Evolutionary conservation across 768 basidiomycete species (phyloP).

Genomic region (Pleurotus eryngii): DNA sequence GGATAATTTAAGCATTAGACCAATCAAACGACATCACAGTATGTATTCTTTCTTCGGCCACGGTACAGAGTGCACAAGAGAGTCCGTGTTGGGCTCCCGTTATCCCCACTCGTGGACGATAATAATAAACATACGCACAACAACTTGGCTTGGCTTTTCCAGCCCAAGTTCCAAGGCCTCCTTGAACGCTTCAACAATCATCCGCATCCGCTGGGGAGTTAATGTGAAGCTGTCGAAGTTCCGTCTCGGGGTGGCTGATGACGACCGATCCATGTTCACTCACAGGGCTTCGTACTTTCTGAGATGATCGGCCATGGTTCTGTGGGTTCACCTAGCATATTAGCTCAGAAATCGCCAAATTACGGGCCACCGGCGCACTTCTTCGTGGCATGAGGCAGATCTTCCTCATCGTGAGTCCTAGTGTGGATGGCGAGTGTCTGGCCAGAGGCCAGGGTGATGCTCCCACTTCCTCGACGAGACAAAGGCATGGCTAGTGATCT

Average conservation of each 20-base stretch:
- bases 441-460: slow-evolving; percentile 66
- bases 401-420: slow-evolving; percentile 81
- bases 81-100: too few species aligned
- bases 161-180: slow-evolving; percentile 88
- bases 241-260: slow-evolving; percentile 7
- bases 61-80: not conserved
- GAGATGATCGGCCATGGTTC: slow-evolving; percentile 93
- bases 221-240: slow-evolving; percentile 62
- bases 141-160: slow-evolving; percentile 76
- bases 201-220: slow-evolving; percentile 89
- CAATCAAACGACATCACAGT: not conserved
- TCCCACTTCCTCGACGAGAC: slow-evolving; percentile 78
- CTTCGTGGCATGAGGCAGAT: slow-evolving; percentile 92
- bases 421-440: slow-evolving; percentile 85
- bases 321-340: slow-evolving; percentile 24
- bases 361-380: slow-evolving; percentile 46
- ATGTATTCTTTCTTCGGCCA: slow-evolving; percentile 1
- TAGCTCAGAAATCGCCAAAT: not conserved
- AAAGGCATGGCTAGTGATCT: slow-evolving; percentile 44
- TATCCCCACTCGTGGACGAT: not conserved
- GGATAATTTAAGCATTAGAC: slow-evolving; percentile 10
- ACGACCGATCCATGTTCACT: slow-evolving; percentile 30
- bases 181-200: slow-evolving; percentile 96
- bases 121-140: slow-evolving; percentile 54
- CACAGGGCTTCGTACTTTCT: slow-evolving; percentile 85